Percentiles rank a stretch among this genome's conserved stretches.
Conservation (phyloP, 2,329 filamentous ascomycete species). For the Hymenotorrendiella dingleyae region DNA sequence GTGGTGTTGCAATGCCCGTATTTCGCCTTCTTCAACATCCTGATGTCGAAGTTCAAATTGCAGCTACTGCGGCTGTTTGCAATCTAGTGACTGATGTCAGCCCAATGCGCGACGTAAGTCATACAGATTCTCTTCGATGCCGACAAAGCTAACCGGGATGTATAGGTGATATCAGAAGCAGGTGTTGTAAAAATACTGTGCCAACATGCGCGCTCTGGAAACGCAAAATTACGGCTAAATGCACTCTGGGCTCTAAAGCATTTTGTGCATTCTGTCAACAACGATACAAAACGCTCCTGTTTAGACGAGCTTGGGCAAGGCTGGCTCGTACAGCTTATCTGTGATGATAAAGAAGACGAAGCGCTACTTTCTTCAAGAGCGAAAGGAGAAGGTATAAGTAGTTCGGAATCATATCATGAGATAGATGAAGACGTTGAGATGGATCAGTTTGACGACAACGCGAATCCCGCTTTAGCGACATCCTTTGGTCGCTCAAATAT, state of each 20-base stretch:
- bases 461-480: constrained; percentile 18
- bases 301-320: constrained; percentile 70
- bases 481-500: constrained; percentile 15
- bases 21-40: constrained; percentile 69
- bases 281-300: constrained; percentile 69
- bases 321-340: constrained; percentile 77
- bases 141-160: neutral
- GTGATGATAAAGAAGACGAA: constrained; percentile 53
- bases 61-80: constrained; percentile 75
- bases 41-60: constrained; percentile 75
- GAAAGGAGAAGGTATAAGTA: constrained; percentile 14
- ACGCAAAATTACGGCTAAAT: constrained; percentile 74
- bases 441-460: constrained; percentile 40
- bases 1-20: constrained; percentile 71
- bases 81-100: constrained; percentile 87
- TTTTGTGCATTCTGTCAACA: constrained; percentile 66
- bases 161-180: constrained; percentile 62
- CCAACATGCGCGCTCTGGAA: constrained; percentile 74
- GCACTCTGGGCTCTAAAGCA: constrained; percentile 94
- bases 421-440: constrained; percentile 55
- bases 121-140: neutral
- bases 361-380: constrained; percentile 37
- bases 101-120: constrained; percentile 77
- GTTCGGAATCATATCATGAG: constrained; percentile 31
- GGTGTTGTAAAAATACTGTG: constrained; percentile 75